Conservation (phyloP, 768 basidiomycete genomes). For the Scleroderma bovista region DNA sequence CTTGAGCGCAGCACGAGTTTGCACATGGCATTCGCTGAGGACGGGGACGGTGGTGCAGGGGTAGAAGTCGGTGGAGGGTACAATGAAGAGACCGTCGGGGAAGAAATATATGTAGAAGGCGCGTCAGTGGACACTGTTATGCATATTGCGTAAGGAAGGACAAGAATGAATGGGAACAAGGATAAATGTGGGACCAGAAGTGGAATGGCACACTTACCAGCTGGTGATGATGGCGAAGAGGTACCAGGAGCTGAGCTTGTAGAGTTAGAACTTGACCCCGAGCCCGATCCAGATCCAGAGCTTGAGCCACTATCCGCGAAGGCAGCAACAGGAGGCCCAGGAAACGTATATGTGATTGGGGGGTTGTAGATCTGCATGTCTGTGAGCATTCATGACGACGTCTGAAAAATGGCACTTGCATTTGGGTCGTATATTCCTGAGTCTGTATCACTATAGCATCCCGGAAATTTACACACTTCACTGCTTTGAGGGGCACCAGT, state of each 20-base stretch:
- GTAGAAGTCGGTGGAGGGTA: neutral
- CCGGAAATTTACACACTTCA: slow-evolving; percentile 56
- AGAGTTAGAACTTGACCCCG: slow-evolving; percentile 13
- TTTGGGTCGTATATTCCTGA: slow-evolving; percentile 58
- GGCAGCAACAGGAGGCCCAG: slow-evolving; percentile 45
- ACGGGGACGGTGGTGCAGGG: neutral
- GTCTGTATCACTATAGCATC: slow-evolving; percentile 63
- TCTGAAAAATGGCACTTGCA: slow-evolving; percentile 19
- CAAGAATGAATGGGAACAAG: neutral
- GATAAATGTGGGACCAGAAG: neutral
- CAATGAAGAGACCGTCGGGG: slow-evolving; percentile 3
- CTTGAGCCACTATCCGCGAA: slow-evolving; percentile 26
- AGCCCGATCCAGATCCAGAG: slow-evolving; percentile 16
- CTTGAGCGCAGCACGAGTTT: neutral
- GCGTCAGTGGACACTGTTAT: slow-evolving; percentile 22
- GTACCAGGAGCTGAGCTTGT: slow-evolving; percentile 11
- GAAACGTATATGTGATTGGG: slow-evolving; percentile 40
- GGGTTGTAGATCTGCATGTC: slow-evolving; percentile 25
- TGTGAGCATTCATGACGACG: slow-evolving; percentile 1
- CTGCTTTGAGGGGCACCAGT: slow-evolving; percentile 12
- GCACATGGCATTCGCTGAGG: neutral
- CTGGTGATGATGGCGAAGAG: slow-evolving; percentile 10
- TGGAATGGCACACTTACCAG: slow-evolving; percentile 18
- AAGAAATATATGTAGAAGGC: slow-evolving; percentile 9
- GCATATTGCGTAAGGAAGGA: slow-evolving; percentile 13